These are phyloP conservation scores for Musa acuminata DNA, from an alignment of 176 grass and related monocot species.

Conservation along the genomic window DNA sequence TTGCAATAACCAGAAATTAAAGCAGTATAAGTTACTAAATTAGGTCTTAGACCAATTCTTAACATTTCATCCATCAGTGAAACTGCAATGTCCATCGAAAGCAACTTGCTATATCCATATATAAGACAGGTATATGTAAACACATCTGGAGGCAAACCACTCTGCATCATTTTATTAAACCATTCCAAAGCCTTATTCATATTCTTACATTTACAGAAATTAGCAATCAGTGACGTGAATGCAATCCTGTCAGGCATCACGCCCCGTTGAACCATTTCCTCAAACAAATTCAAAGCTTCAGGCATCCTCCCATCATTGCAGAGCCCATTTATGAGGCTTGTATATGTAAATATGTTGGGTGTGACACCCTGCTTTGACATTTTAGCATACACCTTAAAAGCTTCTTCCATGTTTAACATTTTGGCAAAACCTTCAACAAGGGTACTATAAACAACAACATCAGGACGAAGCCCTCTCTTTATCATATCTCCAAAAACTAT, in stretches of 20 bases:
- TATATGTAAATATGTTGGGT: conserved; percentile 51
- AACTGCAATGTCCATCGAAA: conserved; percentile 39
- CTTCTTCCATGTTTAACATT: conserved; percentile 40
- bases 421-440: conserved; percentile 58
- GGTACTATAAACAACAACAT: conserved; percentile 55
- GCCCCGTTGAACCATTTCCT: conserved; percentile 26
- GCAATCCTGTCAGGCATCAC: conserved; percentile 28
- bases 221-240: conserved; percentile 3
- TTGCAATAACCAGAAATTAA: conserved; percentile 46
- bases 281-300: conserved; percentile 33
- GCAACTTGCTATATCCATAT: conserved; percentile 47
- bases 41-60: conserved; percentile 33
- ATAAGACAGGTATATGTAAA: conserved; percentile 66
- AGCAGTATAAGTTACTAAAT: conserved; percentile 51
- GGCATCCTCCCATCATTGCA: conserved; percentile 37
- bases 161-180: conserved; percentile 1
- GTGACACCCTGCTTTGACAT: conserved; percentile 33
- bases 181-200: neutral
- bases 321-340: conserved; percentile 47
- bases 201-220: neutral
- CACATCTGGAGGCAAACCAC: conserved; percentile 33
- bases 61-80: conserved; percentile 53
- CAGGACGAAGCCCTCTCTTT: conserved; percentile 50
- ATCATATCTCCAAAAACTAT: conserved; percentile 48
- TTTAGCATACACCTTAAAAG: conserved; percentile 34